Evolutionary conservation across 2,329 filamentous ascomycete species (phyloP), one percentile per base, ranked within the genome.

Genomic region (Ceratocystis ficicola): DNA sequence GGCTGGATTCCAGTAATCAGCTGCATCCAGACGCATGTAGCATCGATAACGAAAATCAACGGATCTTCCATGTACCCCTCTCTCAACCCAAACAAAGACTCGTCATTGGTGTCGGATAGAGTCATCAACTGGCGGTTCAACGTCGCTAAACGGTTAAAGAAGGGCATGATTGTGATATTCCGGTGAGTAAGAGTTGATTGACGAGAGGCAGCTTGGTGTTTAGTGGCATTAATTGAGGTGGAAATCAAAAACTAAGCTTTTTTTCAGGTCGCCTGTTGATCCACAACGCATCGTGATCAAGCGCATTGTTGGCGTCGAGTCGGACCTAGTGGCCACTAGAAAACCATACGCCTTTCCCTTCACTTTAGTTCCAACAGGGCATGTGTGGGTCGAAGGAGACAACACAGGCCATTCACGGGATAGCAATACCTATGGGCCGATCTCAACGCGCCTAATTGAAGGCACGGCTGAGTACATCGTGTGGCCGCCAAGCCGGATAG

Each of bases 341-440:
- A 59, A 65, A 17, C 66, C 66, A 20, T 67, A 67, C 50, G 59
- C 66, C 15, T 67, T 67, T 30, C 66, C 66, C 15, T 67, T 65
- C 17, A 77, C 88, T 59, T 80, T 81, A 69, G 83, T 99, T 25
- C 93, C 92, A 4, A 81, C 81, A 69, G 90, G 90, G 20, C 92
- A 97, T 77, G 81, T 97, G 32, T 99, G 94, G 94, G 85, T 99
- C 0, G 93, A 97, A 74, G 94, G 94, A 1, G 94, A 99, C 73
- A 90, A 68, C 17, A 63, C 61, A 22, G 30, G 65, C 44, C 63
- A 64, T 28, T 66, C 67, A 12, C 74, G 86, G 68, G 94, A 99
- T 76, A 96, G 91, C 75, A 95, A 96, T 75, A 85, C 85, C 12
- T 96, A 95, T 74, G 94, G 94, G 0, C 90, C 94, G 3, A 85